Conservation (phyloP, 2,329 filamentous ascomycete species). For the Lithohypha guttulata region DNA sequence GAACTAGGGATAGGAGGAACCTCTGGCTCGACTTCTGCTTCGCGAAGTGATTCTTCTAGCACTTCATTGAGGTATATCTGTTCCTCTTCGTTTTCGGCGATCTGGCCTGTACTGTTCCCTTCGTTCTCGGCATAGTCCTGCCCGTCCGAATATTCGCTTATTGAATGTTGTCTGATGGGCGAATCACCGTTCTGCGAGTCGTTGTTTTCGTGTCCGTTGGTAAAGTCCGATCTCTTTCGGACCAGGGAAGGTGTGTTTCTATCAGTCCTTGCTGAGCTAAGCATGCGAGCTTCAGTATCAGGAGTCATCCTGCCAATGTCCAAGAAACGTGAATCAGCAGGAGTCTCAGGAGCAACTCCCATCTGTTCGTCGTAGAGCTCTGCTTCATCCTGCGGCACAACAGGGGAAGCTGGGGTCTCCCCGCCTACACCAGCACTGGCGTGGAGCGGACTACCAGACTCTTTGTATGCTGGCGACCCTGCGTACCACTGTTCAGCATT, state of each 20-base stretch:
- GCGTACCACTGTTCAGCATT: constrained; percentile 53
- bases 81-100: constrained; percentile 24
- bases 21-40: constrained; percentile 24
- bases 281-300: constrained; percentile 11
- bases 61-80: constrained; percentile 45
- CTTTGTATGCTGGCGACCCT: constrained; percentile 29
- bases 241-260: constrained; percentile 15
- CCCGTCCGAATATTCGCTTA: background rate
- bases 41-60: constrained; percentile 30
- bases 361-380: background rate
- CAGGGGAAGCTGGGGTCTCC: constrained; percentile 13
- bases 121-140: constrained; percentile 19
- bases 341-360: constrained; percentile 9
- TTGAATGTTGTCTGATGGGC: constrained; percentile 4
- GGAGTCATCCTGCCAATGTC: constrained; percentile 15
- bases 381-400: background rate
- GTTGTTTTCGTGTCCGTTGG: background rate
- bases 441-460: constrained; percentile 27
- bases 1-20: constrained; percentile 25
- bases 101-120: constrained; percentile 26
- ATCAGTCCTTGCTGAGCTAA: constrained; percentile 19
- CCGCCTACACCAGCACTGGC: constrained; percentile 27
- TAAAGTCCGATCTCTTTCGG: background rate
- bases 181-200: constrained; percentile 12
- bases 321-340: constrained; percentile 13